Percentiles rank a stretch among this genome's conserved stretches.
Conservation (phyloP, 257 asterid genomes). For the Capsicum pubescens region DNA sequence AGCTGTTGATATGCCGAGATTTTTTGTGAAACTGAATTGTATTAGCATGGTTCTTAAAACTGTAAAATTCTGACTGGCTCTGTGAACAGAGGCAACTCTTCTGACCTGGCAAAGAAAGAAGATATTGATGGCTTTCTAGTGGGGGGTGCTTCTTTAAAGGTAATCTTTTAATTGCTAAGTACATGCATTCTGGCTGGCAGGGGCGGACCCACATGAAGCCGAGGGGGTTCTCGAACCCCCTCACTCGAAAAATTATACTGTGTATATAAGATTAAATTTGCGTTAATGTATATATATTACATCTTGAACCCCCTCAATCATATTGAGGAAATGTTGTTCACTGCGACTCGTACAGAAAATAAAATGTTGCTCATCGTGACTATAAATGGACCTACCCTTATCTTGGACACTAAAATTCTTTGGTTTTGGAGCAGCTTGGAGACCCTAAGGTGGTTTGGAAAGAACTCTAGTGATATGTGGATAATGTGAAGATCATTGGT, state of each 20-base stretch:
- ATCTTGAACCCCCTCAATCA: too few species aligned
- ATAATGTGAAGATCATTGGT: neutral
- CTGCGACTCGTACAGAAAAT: neutral
- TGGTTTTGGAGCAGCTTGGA: neutral
- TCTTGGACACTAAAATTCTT: slow-evolving; percentile 7
- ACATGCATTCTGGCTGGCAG: neutral
- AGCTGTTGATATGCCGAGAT: neutral
- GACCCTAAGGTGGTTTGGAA: neutral
- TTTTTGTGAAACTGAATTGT: neutral
- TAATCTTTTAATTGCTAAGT: slow-evolving; percentile 33
- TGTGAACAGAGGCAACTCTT: slow-evolving; percentile 85
- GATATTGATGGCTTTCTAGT: slow-evolving; percentile 87
- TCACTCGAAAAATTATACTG: too few species aligned
- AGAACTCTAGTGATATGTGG: neutral
- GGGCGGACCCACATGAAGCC: too few species aligned
- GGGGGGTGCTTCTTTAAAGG: slow-evolving; percentile 99
- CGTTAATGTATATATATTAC: too few species aligned
- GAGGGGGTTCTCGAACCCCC: too few species aligned
- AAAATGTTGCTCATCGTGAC: neutral
- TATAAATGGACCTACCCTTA: neutral
- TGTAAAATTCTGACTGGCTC: slow-evolving; percentile 58
- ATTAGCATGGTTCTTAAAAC: neutral
- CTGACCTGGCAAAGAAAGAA: slow-evolving; percentile 90
- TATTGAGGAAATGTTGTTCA: neutral
- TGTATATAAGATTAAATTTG: too few species aligned